Base-by-base conservation (phyloP, 805 yeast genomes). In the Metschnikowia continentalis region DNA sequence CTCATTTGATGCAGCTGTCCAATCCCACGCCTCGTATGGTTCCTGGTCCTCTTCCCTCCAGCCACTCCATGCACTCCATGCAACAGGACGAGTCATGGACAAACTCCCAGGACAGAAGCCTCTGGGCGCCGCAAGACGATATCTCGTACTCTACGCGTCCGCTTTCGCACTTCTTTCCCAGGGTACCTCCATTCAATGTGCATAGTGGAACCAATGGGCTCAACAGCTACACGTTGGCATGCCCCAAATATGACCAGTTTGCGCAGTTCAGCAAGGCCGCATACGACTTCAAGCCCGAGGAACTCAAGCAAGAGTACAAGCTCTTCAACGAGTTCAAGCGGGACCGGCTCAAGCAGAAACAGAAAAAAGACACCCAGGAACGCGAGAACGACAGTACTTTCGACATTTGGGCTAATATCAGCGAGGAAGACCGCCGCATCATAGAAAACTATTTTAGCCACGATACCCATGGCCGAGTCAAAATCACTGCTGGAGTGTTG, bases 381-480 rank as follows among this genome's bases (percentile, higher is more conserved):
- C n/a, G 32, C 8, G 43, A 30, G 46, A 6, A 8, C 19, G 42
- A 39, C 32, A 10, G 17, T 11, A 15, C n/a, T 8, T 22, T 39
- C 32, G 42, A 22, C 17, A 14, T 23, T 6, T 11, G 14, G 6
- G 32, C 32, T 32, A 22, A 33, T 30, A 32, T 42, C 14, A n/a
- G 38, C 37, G 38, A 37, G 32, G 43, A 38, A 19, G 38, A 46
- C 6, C 35, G 22, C 3, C 37, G 37, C 22, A 38, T 15, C 38
- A 37, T 36, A 14, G 46, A 30, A 46, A 69, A 64, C 19, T 74
- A 74, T 56, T 74, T 74, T 57, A 64, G 67, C 32, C 48, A 47
- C 5, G 78, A 74, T 53, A 66, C 70, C 6, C 76, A 71, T 55
- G 62, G 67, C 49, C 56, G 77, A 33, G 76, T 74, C 8, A 63